These are phyloP conservation scores for Serendipita indica DNA, from an alignment of 768 basidiomycete species.

Conservation along the genomic window DNA sequence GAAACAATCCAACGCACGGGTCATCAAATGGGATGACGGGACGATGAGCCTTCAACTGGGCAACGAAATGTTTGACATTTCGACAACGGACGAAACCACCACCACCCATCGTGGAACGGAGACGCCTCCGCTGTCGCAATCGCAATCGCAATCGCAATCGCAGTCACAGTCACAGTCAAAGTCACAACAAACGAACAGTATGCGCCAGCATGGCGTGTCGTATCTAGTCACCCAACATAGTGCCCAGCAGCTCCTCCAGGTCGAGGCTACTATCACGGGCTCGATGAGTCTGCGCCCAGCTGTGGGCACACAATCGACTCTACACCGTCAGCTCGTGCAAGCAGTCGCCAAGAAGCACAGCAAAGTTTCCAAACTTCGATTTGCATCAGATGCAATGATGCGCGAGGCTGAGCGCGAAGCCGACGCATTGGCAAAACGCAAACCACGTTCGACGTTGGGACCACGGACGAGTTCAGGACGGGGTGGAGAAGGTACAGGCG, in stretches of 20 bases:
- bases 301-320: conserved; percentile 79
- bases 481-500: conserved; percentile 51
- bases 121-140: conserved; percentile 18
- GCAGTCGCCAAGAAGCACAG: conserved; percentile 76
- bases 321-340: conserved; percentile 76
- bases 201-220: conserved; percentile 58
- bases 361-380: conserved; percentile 61
- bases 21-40: conserved; percentile 95
- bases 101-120: conserved; percentile 25
- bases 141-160: conserved; percentile 27
- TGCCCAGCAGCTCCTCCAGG: conserved; percentile 70
- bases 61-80: conserved; percentile 75
- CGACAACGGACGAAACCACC: conserved; percentile 24
- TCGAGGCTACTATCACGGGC: conserved; percentile 70
- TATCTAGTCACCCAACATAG: conserved; percentile 87
- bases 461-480: conserved; percentile 33
- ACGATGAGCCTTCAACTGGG: conserved; percentile 80
- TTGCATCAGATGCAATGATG: conserved; percentile 61
- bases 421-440: conserved; percentile 20
- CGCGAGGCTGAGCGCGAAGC: conserved; percentile 26
- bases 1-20: conserved; percentile 77
- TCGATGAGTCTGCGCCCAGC: conserved; percentile 67
- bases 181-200: conserved; percentile 17
- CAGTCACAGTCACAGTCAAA: conserved; percentile 21
- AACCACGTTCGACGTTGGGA: conserved; percentile 39